These are phyloP conservation scores for Aspergillus brunneoviolaceus DNA, from an alignment of 2,329 filamentous ascomycete species.

Conservation along the genomic window DNA sequence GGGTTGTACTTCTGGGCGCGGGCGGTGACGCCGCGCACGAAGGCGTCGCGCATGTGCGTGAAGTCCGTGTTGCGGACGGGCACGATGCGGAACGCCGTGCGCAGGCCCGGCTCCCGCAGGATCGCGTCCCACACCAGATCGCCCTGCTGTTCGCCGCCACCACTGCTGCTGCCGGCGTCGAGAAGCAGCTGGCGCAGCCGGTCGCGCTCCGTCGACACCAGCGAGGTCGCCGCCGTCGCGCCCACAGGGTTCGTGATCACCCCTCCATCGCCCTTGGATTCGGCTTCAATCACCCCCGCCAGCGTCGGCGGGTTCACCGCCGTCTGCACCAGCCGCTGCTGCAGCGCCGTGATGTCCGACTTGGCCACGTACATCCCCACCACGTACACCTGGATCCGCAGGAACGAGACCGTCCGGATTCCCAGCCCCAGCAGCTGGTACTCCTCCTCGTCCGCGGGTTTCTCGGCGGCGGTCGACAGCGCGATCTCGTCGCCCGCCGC, in stretches of 20 bases:
- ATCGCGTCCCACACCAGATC: constrained; percentile 74
- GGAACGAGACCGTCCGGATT: constrained; percentile 83
- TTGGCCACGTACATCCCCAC: constrained; percentile 90
- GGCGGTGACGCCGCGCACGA: constrained; percentile 79
- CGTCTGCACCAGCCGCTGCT: constrained; percentile 71
- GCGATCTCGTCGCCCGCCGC: constrained; percentile 37
- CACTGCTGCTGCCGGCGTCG: constrained; percentile 67
- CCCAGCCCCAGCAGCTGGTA: constrained; percentile 89
- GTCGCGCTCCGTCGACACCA: constrained; percentile 80
- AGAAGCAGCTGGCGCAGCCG: constrained; percentile 67
- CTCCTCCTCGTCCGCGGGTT: constrained; percentile 54
- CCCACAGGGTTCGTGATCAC: constrained; percentile 46
- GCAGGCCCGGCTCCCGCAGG: constrained; percentile 64
- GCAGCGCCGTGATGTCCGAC: constrained; percentile 75
- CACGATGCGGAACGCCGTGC: constrained; percentile 77
- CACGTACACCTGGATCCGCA: constrained; percentile 90
- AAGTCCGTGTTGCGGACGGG: constrained; percentile 96
- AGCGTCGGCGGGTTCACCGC: constrained; percentile 48
- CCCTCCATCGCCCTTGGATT: not conserved
- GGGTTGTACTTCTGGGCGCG: constrained; percentile 59
- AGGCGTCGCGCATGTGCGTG: constrained; percentile 85
- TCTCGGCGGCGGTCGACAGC: constrained; percentile 37
- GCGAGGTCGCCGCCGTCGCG: constrained; percentile 69
- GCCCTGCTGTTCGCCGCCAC: constrained; percentile 52
- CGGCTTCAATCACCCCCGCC: not conserved